Evolutionary conservation across 441 rosid species (phyloP).

Genomic region (Hypseocharis bilobata): DNA sequence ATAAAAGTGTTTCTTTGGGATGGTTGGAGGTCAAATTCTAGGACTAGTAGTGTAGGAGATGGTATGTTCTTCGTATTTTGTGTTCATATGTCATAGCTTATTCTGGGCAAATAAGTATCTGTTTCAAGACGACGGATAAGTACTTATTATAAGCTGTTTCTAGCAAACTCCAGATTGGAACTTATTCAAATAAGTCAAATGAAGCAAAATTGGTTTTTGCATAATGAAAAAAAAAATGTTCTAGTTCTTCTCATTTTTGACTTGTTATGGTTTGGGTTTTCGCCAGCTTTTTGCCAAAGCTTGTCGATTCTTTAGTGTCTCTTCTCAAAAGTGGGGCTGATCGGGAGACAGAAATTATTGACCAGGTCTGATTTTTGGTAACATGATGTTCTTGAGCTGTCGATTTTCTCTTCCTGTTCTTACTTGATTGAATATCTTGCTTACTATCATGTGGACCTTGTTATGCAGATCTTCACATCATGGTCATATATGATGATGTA

Average conservation of each 20-base stretch:
- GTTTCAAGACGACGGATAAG: not conserved
- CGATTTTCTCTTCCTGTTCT: not conserved
- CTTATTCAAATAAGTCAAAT: too few species aligned
- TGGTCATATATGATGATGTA: slow-evolving; percentile 64
- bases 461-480: slow-evolving; percentile 61
- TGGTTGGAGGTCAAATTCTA: not conserved
- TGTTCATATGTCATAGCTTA: not conserved
- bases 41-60: not conserved
- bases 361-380: slow-evolving; percentile 54
- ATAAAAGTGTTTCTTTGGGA: not conserved
- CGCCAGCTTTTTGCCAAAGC: slow-evolving; percentile 58
- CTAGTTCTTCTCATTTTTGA: slow-evolving; percentile 1
- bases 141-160: slow-evolving; percentile 1
- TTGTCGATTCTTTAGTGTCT: slow-evolving; percentile 47
- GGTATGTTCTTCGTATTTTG: not conserved
- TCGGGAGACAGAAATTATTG: slow-evolving; percentile 79
- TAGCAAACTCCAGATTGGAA: too few species aligned
- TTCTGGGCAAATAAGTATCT: not conserved
- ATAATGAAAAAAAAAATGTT: not conserved
- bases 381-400: slow-evolving; percentile 5
- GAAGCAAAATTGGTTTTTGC: not conserved
- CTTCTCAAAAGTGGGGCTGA: slow-evolving; percentile 75
- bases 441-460: slow-evolving; percentile 5
- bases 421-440: not conserved
- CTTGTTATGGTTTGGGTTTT: slow-evolving; percentile 11